Evolutionary conservation across 371 early-diverging fungal genomes (phyloP), one percentile per base, ranked within the genome.

Genomic region (Mucor irregularis): DNA sequence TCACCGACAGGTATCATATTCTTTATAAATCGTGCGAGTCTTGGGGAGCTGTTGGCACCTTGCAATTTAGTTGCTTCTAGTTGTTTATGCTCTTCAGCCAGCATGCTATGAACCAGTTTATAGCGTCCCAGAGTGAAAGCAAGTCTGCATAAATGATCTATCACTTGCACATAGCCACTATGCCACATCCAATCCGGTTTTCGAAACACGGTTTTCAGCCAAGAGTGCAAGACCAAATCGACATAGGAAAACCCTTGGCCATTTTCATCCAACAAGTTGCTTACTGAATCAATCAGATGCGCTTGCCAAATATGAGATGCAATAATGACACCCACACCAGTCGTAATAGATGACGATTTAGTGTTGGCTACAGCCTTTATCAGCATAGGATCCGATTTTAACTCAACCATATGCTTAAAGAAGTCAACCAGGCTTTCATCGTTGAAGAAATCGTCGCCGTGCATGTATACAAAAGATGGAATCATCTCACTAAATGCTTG

Each of bases 371-470:
- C 68, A 25, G 74, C 71, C 5, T 53, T 51, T 1, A 50, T 50
- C 3, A 84, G 56, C 60, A 71, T 53, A 5, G 80, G 80, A 35
- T 84, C 82, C 7, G 68, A 42, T 45, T 80, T 81, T 25, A 71
- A 61, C 14, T 71, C 62, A 11, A 75, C 52, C 60, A 81, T 63
- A 21, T 72, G 71, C 1, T 62, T 58, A 14, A 74, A 46, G 39
- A 79, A 71, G 13, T 73, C 68, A 19, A 16, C 9, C 13, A 73
- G 21, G 11, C 68, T 73, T 19, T 48, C 52, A 24, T 70, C 78
- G 19, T 74, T 74, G 45, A 78, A 76, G 5, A 84, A 68, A 14
- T 80, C 80, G 24, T 80, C 80, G 24, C 76, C 75, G 16, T 76
- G 80, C 73, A 76, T 69, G 34, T 74, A 80, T 0, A 73, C 73